Evolutionary conservation across 805 yeast species (phyloP).

Genomic region (Jamesozyma rosinii): DNA sequence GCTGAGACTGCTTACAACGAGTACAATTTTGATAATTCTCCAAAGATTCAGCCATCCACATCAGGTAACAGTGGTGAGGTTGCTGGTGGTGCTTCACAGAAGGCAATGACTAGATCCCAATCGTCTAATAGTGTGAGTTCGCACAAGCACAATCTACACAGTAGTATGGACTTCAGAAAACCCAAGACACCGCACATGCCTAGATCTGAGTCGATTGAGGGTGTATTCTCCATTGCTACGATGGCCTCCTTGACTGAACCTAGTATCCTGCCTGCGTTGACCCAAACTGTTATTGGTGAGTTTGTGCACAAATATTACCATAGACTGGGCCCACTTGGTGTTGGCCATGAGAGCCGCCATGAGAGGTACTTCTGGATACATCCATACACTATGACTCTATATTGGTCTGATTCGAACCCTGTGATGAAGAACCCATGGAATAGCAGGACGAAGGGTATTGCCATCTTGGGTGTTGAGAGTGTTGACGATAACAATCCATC

Average conservation of each 20-base stretch:
- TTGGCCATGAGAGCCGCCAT: constrained; percentile 61
- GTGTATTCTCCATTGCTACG: constrained; percentile 39
- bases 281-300: constrained; percentile 92
- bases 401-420: constrained; percentile 83
- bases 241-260: constrained; percentile 40
- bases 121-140: neutral
- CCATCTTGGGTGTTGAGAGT: constrained; percentile 68
- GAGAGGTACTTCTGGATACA: constrained; percentile 94
- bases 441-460: constrained; percentile 66
- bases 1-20: constrained; percentile 15
- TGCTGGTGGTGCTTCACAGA: neutral
- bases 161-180: neutral
- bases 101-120: neutral
- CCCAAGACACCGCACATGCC: neutral
- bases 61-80: too few species aligned
- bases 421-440: constrained; percentile 57
- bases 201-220: constrained; percentile 23
- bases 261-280: constrained; percentile 72
- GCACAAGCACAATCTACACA: neutral
- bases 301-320: constrained; percentile 78
- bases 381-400: constrained; percentile 82
- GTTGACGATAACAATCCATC: constrained; percentile 78
- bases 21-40: neutral
- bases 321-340: constrained; percentile 63
- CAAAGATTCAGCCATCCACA: neutral